Evolutionary conservation across 495 filamentous ascomycete genomes (phyloP).

Genomic region (Jackrogersella multiformis): DNA sequence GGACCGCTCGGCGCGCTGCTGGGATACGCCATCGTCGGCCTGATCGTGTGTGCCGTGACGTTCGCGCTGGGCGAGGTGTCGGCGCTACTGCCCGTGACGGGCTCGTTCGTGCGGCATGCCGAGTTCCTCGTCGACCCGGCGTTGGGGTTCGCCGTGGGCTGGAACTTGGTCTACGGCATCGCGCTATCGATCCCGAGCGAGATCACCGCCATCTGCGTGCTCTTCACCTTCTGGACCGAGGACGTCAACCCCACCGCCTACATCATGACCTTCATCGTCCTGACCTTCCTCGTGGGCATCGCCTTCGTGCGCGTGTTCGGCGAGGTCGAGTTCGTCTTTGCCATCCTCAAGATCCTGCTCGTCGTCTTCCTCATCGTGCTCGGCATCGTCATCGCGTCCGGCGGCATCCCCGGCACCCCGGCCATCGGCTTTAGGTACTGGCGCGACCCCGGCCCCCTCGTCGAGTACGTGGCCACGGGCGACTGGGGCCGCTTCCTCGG

Average conservation of each 20-base stretch:
- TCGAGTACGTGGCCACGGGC: constrained; percentile 54
- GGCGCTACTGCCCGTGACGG: constrained; percentile 69
- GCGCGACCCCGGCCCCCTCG: constrained; percentile 62
- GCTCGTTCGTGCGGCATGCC: constrained; percentile 69
- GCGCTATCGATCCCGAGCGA: constrained; percentile 64
- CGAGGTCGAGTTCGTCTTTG: constrained; percentile 65
- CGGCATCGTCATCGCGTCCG: constrained; percentile 63
- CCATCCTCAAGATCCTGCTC: constrained; percentile 66
- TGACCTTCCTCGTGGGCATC: constrained; percentile 63
- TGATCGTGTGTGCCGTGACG: constrained; percentile 61
- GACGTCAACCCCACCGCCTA: constrained; percentile 62
- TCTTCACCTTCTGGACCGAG: constrained; percentile 68
- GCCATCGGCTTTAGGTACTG: constrained; percentile 59
- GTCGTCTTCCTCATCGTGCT: constrained; percentile 63
- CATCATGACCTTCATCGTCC: constrained; percentile 64
- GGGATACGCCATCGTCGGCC: constrained; percentile 63
- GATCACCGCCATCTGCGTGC: constrained; percentile 67
- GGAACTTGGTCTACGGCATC: constrained; percentile 62
- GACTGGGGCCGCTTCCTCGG: constrained; percentile 55
- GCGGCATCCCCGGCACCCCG: constrained; percentile 64
- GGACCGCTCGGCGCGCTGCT: constrained; percentile 62
- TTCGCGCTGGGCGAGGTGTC: constrained; percentile 66
- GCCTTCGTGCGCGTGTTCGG: constrained; percentile 64
- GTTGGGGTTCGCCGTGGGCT: constrained; percentile 81
- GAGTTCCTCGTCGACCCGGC: constrained; percentile 79